A percentile compares a stretch with the other conserved stretches of the same genome.
phyloP scores from a whole-genome alignment of 371 early-diverging fungal species.

The Mucor piriformis region DNA sequence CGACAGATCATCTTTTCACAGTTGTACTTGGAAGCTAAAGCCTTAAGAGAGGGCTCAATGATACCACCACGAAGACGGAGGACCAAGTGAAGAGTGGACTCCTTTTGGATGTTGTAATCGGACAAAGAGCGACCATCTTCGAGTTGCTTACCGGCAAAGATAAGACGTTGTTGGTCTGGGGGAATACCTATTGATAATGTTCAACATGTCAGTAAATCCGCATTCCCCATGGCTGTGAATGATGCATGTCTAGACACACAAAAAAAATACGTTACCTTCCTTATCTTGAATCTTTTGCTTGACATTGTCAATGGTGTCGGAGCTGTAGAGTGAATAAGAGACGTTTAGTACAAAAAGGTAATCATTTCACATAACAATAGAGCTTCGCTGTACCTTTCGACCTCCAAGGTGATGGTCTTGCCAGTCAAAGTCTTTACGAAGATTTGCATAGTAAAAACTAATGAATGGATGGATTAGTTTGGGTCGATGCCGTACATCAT shows the following conservation, averaged over 20 bases:
- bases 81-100: constrained; percentile 98
- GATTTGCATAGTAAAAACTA: constrained; percentile 61
- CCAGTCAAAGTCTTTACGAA: constrained; percentile 87
- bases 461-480: constrained; percentile 27
- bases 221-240: no score
- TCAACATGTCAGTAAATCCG: no score
- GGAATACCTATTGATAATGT: constrained; percentile 91
- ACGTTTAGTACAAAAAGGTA: constrained; percentile 9
- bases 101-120: constrained; percentile 94
- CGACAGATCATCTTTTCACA: constrained; percentile 99
- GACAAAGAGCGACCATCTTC: constrained; percentile 95
- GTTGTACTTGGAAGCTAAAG: constrained; percentile 98
- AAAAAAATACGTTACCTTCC: constrained; percentile 48
- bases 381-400: constrained; percentile 76
- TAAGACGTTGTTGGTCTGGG: constrained; percentile 99
- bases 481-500: constrained; percentile 2
- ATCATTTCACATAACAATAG: constrained; percentile 24
- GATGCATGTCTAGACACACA: no score
- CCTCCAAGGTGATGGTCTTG: constrained; percentile 93
- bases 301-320: constrained; percentile 97
- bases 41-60: constrained; percentile 97
- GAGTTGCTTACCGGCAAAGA: constrained; percentile 99
- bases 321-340: constrained; percentile 59
- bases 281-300: constrained; percentile 99
- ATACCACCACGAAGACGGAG: constrained; percentile 97